These are phyloP conservation scores for Saccharomycodes ludwigii DNA, from an alignment of 805 yeast genomes.

Conservation along the genomic window DNA sequence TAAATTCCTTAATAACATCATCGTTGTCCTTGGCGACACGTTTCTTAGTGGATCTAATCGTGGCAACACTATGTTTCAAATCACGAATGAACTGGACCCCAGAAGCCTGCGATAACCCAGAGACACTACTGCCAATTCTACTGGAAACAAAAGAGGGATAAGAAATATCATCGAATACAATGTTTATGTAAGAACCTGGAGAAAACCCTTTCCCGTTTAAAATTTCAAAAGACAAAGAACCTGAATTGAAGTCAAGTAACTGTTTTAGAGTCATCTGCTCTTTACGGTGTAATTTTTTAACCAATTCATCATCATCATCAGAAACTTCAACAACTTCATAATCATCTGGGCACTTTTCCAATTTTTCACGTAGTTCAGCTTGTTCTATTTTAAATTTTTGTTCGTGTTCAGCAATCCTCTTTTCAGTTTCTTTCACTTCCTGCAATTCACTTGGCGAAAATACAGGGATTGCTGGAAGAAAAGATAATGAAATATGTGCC, in stretches of 20 bases:
- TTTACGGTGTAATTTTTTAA: conserved; percentile 22
- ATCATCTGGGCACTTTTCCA: conserved; percentile 43
- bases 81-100: conserved; percentile 74
- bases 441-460: conserved; percentile 44
- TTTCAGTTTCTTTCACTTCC: conserved; percentile 32
- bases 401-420: conserved; percentile 25
- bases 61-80: conserved; percentile 43
- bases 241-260: conserved; percentile 43
- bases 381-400: conserved; percentile 31
- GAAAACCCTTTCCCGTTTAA: conserved; percentile 35
- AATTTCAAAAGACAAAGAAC: conserved; percentile 46
- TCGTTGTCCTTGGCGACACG: conserved; percentile 33
- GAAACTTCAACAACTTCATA: conserved; percentile 49
- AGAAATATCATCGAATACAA: conserved; percentile 51
- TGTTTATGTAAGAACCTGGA: conserved; percentile 41
- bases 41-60: conserved; percentile 45
- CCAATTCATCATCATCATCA: conserved; percentile 28
- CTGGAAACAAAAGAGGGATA: conserved; percentile 46
- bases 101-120: too few species aligned
- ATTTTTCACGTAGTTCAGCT: conserved; percentile 36
- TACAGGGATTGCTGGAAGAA: conserved; percentile 54
- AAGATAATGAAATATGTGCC: conserved; percentile 43
- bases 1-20: conserved; percentile 40
- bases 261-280: conserved; percentile 39
- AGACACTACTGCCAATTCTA: conserved; percentile 39